A percentile compares a stretch with the other conserved stretches of the same genome.
Evolutionary conservation across 805 yeast genomes (phyloP).

Genomic region (Myxozyma geophila): DNA sequence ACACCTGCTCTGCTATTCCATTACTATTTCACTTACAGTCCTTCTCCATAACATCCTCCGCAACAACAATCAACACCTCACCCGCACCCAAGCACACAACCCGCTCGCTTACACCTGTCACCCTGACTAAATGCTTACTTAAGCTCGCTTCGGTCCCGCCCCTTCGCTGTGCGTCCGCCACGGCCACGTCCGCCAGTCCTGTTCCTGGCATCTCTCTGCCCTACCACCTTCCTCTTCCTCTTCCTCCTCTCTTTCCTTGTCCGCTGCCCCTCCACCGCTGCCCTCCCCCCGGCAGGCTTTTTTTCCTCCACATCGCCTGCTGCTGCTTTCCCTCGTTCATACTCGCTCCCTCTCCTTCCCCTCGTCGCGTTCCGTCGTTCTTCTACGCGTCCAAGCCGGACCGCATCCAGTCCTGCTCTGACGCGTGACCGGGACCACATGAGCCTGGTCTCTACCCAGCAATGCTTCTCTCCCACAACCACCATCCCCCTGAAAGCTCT

Average conservation of each 20-base stretch:
- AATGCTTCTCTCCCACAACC: slow-evolving; percentile 11
- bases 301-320: background rate
- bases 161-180: slow-evolving; percentile 1
- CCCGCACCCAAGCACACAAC: background rate
- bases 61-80: too few relatives aligned
- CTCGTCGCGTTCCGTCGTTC: background rate
- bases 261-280: background rate
- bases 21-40: too few relatives aligned
- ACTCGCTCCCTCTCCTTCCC: background rate
- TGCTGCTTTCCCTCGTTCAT: background rate
- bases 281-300: background rate
- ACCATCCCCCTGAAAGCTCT: background rate
- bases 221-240: background rate
- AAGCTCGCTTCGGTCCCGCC: background rate
- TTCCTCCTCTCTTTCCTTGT: background rate
- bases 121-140: background rate
- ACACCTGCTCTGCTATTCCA: too few relatives aligned
- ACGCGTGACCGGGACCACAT: slow-evolving; percentile 6
- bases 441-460: background rate
- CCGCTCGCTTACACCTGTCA: background rate
- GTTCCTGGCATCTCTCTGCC: background rate
- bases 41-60: too few relatives aligned
- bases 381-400: background rate
- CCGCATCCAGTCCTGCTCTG: slow-evolving; percentile 4
- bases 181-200: background rate